Evolutionary conservation across 306 rosid genomes (phyloP).

Genomic region (Alnus glutinosa): DNA sequence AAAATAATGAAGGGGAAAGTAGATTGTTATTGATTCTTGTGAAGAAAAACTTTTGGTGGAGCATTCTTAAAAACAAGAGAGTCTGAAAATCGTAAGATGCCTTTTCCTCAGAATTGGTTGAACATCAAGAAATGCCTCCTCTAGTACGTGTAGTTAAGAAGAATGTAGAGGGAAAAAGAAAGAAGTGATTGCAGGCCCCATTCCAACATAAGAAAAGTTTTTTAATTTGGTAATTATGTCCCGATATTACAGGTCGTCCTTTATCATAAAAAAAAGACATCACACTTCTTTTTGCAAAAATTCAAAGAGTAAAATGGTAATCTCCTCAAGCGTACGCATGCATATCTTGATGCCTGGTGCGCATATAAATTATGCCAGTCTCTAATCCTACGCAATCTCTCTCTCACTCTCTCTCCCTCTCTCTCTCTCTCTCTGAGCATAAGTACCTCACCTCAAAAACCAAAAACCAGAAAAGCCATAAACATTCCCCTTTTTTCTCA

Average conservation of each 20-base stretch:
- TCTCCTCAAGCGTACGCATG: conserved; percentile 23
- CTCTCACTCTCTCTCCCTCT: conserved; percentile 3
- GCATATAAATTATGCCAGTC: conserved; percentile 13
- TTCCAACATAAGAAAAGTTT: neutral
- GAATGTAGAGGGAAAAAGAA: neutral
- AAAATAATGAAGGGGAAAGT: neutral
- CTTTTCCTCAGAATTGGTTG: neutral
- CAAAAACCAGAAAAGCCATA: neutral
- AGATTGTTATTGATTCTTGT: neutral
- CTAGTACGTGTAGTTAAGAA: neutral
- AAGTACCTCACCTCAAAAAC: neutral
- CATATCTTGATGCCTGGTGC: conserved; percentile 11
- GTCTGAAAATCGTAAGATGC: neutral
- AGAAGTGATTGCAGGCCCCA: neutral
- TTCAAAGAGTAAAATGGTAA: neutral
- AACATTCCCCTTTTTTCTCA: neutral
- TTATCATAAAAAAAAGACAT: neutral
- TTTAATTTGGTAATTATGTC: neutral
- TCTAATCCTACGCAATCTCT: conserved; percentile 25
- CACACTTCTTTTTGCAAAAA: neutral
- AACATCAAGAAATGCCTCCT: neutral
- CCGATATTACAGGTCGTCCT: neutral
- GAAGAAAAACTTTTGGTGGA: neutral
- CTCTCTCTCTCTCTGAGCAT: neutral
- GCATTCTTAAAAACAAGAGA: neutral